Base-by-base conservation (phyloP, 225 moss, liverwort and hornwort species). In the Sphagnum contortum region DNA sequence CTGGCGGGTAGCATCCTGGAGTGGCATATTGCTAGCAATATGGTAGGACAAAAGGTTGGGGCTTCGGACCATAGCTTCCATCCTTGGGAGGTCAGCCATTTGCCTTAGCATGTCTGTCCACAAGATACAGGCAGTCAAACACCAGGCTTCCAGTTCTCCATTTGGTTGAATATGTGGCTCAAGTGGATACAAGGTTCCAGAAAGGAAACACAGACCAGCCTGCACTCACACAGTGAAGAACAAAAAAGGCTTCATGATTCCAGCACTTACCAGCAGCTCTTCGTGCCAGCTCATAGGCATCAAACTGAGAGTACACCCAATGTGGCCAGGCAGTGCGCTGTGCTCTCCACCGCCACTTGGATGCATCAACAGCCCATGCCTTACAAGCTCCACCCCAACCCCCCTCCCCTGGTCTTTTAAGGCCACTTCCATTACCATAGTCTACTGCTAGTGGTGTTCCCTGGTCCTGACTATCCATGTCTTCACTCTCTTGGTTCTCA, bases 241-340 rank as follows among this genome's bases (percentile, higher is more conserved):
- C 12, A 45, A 45, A 51, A 6, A 4, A 66, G 2, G n/a, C 6
- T 11, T 8, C 14, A 66, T 8, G 8, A 54, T 29, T 29, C 29
- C 14, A 5, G 58, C 69, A 55, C 75, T 71, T 79, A 93, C 93
- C 93, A 54, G 91, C 89, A 78, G 95, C 95, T 85, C 95, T 79
- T 44, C 95, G 81, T 66, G 95, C 92, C 69, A 95, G 81, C 61
- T 92, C 90, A 67, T 88, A 92, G 45, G 90, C 89, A 81, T 95
- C 95, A 57, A 88, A 95, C 75, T 92, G 91, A 70, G 92, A 82
- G 68, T 95, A 95, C 44, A 95, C 95, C 95, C 95, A 95, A 72
- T 95, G 90, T 59, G 95, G 95, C 95, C 92, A 95, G 49, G 85
- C 74, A 46, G 92, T 84, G 63, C 77, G 65, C 76, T 95, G 95